Evolutionary conservation across 2,329 filamentous ascomycete species (phyloP).

Genomic region (Fusarium sp.): DNA sequence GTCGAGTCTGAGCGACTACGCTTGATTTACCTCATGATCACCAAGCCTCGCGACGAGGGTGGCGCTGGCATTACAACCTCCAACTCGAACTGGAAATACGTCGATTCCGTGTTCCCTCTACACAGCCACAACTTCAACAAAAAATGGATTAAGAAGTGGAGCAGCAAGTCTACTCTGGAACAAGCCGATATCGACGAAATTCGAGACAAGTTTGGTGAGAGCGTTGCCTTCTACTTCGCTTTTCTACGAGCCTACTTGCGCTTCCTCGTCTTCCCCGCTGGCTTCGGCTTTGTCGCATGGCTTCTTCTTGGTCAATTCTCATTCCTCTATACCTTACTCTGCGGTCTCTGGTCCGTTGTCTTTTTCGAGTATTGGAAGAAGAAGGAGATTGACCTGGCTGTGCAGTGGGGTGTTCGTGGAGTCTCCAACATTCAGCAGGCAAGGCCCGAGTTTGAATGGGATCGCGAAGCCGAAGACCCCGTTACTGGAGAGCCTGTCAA

Average conservation of each 20-base stretch:
- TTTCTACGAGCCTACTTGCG: slow-evolving; percentile 92
- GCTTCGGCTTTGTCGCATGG: slow-evolving; percentile 82
- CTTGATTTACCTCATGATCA: slow-evolving; percentile 87
- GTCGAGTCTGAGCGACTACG: slow-evolving; percentile 90
- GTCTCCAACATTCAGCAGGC: slow-evolving; percentile 85
- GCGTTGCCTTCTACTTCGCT: slow-evolving; percentile 94
- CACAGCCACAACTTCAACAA: slow-evolving; percentile 83
- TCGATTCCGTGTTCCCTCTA: slow-evolving; percentile 81
- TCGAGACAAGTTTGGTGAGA: slow-evolving; percentile 81
- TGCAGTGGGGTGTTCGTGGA: slow-evolving; percentile 89
- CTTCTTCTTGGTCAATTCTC: slow-evolving; percentile 88
- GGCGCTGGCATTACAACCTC: slow-evolving; percentile 82
- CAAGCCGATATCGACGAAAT: slow-evolving; percentile 78
- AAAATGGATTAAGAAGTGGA: slow-evolving; percentile 79
- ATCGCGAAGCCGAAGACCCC: slow-evolving; percentile 80
- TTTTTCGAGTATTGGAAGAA: slow-evolving; percentile 98
- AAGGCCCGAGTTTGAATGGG: slow-evolving; percentile 81
- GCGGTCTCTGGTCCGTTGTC: slow-evolving; percentile 86
- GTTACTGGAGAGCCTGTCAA: slow-evolving; percentile 83
- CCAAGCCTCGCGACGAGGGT: slow-evolving; percentile 77
- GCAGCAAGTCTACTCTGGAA: slow-evolving; percentile 76
- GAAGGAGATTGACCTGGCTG: slow-evolving; percentile 85
- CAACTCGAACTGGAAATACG: slow-evolving; percentile 76
- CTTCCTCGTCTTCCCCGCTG: slow-evolving; percentile 85
- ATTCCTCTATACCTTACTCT: slow-evolving; percentile 80